Evolutionary conservation across 2,329 filamentous ascomycete genomes (phyloP), one percentile per base, ranked within the genome.

Genomic region (Paraphaeosphaeria sporulosa): DNA sequence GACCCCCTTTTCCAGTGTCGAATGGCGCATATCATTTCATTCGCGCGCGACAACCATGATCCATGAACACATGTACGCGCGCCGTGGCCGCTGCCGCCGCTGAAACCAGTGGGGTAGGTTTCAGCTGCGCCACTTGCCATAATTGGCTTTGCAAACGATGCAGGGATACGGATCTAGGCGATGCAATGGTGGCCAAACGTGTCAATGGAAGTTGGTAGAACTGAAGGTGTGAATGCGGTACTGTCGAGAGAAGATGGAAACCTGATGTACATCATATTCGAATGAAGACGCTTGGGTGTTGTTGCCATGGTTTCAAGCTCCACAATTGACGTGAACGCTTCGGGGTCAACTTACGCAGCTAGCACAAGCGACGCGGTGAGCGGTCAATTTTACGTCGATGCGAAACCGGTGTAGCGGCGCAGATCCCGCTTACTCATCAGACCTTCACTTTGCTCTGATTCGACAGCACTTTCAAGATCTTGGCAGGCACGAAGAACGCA

Each of bases 301-400:
- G 60, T 62, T 62, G 60, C 60, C 36, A 52, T 59, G 60, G 60
- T 57, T 58, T 55, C 55, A 13, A 42, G 43, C 43, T 51, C 57
- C 57, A 44, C 27, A 27, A 17, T 40, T 42, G 36, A 25, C 30
- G 17, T 27, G 36, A n/a, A 23, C 25, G 8, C 25, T 34, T 23
- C 3, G 27, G 21, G n/a, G 43, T 21, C 19, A 40, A 38, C 48
- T 15, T 36, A 25, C 17, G 43, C 32, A 42, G 12, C 48, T n/a
- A 36, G 46, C 2, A 36, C 30, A 21, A 36, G 38, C 52, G 52
- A 46, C 40, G 13, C 15, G 17, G 25, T 42, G 19, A 54, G 27
- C 23, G 47, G 7, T 36, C 27, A 32, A 21, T 25, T 55, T 47
- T 55, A 47, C 30, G 52, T 25, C 12, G 52, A 4, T 27, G 40